Base-by-base conservation (phyloP, 345 rosid genomes). In the Populus ilicifolia region DNA sequence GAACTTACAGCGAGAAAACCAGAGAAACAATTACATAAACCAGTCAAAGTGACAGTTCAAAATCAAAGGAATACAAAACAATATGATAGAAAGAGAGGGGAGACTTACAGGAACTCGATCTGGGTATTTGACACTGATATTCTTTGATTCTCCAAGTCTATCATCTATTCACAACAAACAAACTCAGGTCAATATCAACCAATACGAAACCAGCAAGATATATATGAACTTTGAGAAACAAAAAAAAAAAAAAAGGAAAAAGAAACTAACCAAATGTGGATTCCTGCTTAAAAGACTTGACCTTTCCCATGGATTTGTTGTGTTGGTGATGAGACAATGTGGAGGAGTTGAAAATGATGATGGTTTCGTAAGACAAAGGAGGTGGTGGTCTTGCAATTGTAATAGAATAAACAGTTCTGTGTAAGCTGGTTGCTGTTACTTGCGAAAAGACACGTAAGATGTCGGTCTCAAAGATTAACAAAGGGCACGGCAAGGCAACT, bases 51-150 rank as follows among this genome's bases (percentile, higher is more conserved):
- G 27, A 23, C 29, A 59, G 29, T 13, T 23, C 29, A 71, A 68
- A 80, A 68, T 67, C 17, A n/a, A 74, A 43, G 20, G 68, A 16
- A 63, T 30, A 7, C 11, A 75, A 6, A 4, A 38, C 21, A 69
- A 68, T 0, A 52, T 1, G 17, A 59, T 2, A 72, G 38, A 18
- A 62, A 61, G 8, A 35, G 38, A 30, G 66, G 35, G 7, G 38
- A 29, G 59, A 78, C 90, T 85, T 71, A 92, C 94, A 38, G 97
- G 97, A 81, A 90, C 85, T 79, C 97, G 81, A 73, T 88, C 90
- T 25, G 93, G 90, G 66, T 92, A 88, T 84, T 92, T 92, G 30
- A 79, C 77, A 44, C 80, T 63, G 68, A 92, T 90, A 75, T 72
- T 76, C 41, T 70, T 86, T 12, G 97, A 89, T 38, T 92, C 97